Base-by-base conservation (phyloP, 192 early-diverging fungal species). In the Chytriomyces sp. region DNA sequence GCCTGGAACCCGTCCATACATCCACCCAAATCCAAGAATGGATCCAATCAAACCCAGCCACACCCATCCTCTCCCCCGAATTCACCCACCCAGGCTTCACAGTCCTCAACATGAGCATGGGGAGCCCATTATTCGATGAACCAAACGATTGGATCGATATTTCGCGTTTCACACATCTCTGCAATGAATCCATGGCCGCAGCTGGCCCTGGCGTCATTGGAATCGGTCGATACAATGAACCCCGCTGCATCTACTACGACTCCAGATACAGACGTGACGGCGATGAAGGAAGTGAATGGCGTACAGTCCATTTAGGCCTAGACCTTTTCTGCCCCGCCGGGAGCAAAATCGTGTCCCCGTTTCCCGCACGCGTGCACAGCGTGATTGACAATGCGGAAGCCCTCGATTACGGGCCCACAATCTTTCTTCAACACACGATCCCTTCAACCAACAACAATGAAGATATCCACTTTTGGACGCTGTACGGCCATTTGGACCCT, bases 181-280 rank as follows among this genome's bases (percentile, higher is more conserved):
- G 13, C 53, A 5, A 13, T 5, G 53, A 59, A n/a, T n/a, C 53
- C 20, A 13, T 59, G 16, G 1, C 13, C 20, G 53, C 53, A 3
- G 53, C 16, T n/a, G 53, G 53, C 1, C 20, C 53, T 59, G 20
- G 20, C 20, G 53, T 59, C 5, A 20, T 59, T 59, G 53, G 53
- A n/a, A 20, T 59, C 53, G 53, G 53, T 59, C 53, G 53, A 59
- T 59, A 59, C 53, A 59, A 20, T 59, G 53, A 59, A 20, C 53
- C 53, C 13, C 13, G 53, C 13, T 59, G 53, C 20, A 59, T 59
- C 20, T 59, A 59, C 53, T 59, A 59, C 20, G 53, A 20, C 13
- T 13, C 13, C 53, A 20, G 16, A 59, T 59, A 59, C 53, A 59
- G 20, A 20, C 13, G 53, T n/a, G 16, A 59, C 16, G 20, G 16